Conservation (phyloP, 352 stramenopile genomes). For the Peronosclerospora sorghi region DNA sequence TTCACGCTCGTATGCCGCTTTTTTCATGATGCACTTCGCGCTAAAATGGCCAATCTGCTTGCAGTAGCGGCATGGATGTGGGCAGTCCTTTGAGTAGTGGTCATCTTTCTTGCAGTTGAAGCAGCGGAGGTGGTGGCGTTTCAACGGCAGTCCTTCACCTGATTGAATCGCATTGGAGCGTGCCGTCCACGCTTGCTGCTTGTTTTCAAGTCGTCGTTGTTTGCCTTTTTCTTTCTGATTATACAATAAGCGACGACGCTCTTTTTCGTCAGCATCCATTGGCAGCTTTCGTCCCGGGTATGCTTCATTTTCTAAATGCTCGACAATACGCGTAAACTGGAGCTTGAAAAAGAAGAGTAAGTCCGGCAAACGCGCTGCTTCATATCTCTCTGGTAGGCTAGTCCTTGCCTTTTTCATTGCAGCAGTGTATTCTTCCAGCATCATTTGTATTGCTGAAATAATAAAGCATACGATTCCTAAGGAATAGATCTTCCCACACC, state of each 20-base stretch:
- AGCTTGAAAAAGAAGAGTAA: slow-evolving; percentile 82
- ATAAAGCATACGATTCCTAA: neutral
- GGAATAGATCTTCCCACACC: neutral
- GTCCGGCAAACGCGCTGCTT: slow-evolving; percentile 35
- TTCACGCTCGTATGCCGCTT: slow-evolving; percentile 34
- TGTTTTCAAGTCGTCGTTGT: slow-evolving; percentile 68
- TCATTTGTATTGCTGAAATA: slow-evolving; percentile 64
- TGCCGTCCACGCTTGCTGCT: slow-evolving; percentile 41
- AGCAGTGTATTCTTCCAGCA: slow-evolving; percentile 65
- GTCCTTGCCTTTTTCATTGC: slow-evolving; percentile 28
- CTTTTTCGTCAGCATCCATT: slow-evolving; percentile 74
- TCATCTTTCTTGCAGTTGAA: slow-evolving; percentile 81
- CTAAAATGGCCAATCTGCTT: slow-evolving; percentile 66
- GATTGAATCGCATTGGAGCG: slow-evolving; percentile 32
- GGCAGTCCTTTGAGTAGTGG: slow-evolving; percentile 68
- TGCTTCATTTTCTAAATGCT: slow-evolving; percentile 47
- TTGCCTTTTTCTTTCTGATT: slow-evolving; percentile 66
- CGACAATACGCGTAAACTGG: slow-evolving; percentile 51
- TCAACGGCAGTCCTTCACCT: slow-evolving; percentile 24
- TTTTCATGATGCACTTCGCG: slow-evolving; percentile 59
- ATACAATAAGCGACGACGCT: slow-evolving; percentile 57
- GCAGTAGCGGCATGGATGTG: slow-evolving; percentile 71
- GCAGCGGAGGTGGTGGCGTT: slow-evolving; percentile 53
- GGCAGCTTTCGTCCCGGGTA: slow-evolving; percentile 46
- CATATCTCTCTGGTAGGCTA: slow-evolving; percentile 18